These are phyloP conservation scores for Microcyclospora pomicola DNA, from an alignment of 2,329 filamentous ascomycete genomes.

Conservation along the genomic window DNA sequence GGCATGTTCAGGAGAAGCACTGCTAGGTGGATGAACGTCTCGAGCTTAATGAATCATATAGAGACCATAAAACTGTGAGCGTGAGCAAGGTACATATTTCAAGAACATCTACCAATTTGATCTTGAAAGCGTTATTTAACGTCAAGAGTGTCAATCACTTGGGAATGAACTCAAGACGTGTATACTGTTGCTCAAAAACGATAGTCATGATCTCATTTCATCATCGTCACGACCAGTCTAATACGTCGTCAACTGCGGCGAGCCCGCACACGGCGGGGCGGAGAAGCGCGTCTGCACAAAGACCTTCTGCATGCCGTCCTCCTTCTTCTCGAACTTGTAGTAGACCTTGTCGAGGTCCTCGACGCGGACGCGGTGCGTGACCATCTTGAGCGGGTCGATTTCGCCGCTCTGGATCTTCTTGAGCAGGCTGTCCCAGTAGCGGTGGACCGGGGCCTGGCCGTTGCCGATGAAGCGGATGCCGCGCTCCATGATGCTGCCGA, in stretches of 20 bases:
- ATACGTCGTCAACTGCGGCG: conserved; percentile 38
- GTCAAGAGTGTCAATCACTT: too few species aligned
- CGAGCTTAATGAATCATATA: too few species aligned
- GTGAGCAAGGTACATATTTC: too few species aligned
- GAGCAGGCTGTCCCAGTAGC: conserved; percentile 72
- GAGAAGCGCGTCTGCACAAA: conserved; percentile 50
- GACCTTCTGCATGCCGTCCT: conserved; percentile 70
- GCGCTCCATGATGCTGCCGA: conserved; percentile 68
- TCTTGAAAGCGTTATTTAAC: too few species aligned
- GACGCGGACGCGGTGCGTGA: conserved; percentile 55
- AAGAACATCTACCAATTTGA: too few species aligned
- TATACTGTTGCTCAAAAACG: too few species aligned
- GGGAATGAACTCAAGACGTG: too few species aligned
- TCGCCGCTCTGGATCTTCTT: conserved; percentile 50
- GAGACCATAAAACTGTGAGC: too few species aligned
- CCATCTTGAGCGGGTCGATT: conserved; percentile 66
- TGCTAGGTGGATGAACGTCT: too few species aligned
- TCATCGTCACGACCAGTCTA: conserved; percentile 5
- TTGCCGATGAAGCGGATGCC: conserved; percentile 66
- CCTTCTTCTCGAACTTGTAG: conserved; percentile 52
- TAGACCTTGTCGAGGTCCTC: conserved; percentile 40
- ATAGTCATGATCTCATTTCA: background rate
- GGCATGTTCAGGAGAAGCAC: too few species aligned
- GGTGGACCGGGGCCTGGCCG: conserved; percentile 60
- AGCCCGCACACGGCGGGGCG: conserved; percentile 35